Conservation (phyloP, 1,284 basidiomycete genomes). For the Irpex lacteus region DNA sequence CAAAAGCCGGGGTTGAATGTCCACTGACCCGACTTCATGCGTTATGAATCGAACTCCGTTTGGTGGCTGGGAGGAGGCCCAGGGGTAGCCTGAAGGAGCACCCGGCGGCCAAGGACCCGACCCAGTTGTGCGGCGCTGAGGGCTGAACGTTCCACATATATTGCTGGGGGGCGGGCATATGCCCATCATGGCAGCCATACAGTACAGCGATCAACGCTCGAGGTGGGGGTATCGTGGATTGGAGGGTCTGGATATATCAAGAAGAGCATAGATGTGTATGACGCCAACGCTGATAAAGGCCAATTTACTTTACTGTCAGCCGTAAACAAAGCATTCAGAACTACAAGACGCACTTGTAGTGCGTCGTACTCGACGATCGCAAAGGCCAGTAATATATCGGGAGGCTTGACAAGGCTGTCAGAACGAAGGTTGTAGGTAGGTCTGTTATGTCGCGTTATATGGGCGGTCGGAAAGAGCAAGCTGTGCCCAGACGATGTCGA, state of each 20-base stretch:
- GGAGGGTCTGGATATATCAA: background rate
- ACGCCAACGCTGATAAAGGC: background rate
- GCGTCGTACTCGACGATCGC: background rate
- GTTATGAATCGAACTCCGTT: conserved; percentile 26
- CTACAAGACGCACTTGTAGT: background rate
- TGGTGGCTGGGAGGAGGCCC: conserved; percentile 28
- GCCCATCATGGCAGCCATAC: background rate
- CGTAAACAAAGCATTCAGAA: background rate
- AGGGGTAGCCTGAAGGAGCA: conserved; percentile 21
- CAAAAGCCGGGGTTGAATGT: conserved; percentile 27
- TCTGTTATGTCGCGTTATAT: background rate
- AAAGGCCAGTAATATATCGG: background rate
- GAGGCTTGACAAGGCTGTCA: background rate
- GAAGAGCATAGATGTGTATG: background rate
- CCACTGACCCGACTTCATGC: conserved; percentile 27
- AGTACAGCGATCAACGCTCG: background rate
- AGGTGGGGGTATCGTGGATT: background rate
- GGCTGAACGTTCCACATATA: background rate
- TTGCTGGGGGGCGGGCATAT: background rate
- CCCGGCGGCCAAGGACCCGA: conserved; percentile 20
- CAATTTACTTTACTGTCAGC: background rate
- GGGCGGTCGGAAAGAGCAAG: background rate
- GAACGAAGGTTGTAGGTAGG: background rate
- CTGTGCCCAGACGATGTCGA: background rate
- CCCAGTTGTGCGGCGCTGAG: conserved; percentile 17